Base-by-base conservation (phyloP, 1,139 yeast species). In the Debaryomycetaceae sp. region DNA sequence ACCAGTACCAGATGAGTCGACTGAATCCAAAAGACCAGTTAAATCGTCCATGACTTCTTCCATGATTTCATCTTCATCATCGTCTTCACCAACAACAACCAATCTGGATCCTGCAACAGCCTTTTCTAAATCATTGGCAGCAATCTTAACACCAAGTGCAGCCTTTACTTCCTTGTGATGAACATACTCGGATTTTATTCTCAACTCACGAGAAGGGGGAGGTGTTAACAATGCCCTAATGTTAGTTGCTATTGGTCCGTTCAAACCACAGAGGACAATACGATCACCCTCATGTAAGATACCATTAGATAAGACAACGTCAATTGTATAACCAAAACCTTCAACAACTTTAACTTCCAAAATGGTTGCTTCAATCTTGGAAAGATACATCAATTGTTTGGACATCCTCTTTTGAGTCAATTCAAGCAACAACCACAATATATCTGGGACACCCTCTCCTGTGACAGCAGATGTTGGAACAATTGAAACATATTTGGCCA, bases 401-500 rank as follows among this genome's bases (percentile, higher is more conserved):
- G 97, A 87, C 99, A 95, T 95, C 76, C 99, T 86, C 83, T 89
- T 87, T 72, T 95, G 98, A 23, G 99, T 93, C 60, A 95, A 80
- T 68, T 93, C 98, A 58, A 95, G 80, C 63, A 95, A 78, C 66
- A 95, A 80, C 93, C 97, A 91, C 63, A 95, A 82, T 72, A 95
- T 79, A 81, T 95, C 99, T 40, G 99, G 99, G 57, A 95, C 95
- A 85, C 99, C 99, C 72, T 95, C 99, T 68, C 99, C 99, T 27
- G 98, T 91, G 41, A 91, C 95, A 47, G 99, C 99, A 49, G 98
- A 91, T 11, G 99, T 93, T 56, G 99, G 99, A 45, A 95, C 97
- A 59, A 95, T 85, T 35, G 98, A 90, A 48, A 95, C 99, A 60
- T 85, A 88, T 66, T 88, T 88, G 48, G 97, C 73, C 79, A 93